phyloP scores from a whole-genome alignment of 1,284 basidiomycete genomes.

The Pisolithus thermaeus region DNA sequence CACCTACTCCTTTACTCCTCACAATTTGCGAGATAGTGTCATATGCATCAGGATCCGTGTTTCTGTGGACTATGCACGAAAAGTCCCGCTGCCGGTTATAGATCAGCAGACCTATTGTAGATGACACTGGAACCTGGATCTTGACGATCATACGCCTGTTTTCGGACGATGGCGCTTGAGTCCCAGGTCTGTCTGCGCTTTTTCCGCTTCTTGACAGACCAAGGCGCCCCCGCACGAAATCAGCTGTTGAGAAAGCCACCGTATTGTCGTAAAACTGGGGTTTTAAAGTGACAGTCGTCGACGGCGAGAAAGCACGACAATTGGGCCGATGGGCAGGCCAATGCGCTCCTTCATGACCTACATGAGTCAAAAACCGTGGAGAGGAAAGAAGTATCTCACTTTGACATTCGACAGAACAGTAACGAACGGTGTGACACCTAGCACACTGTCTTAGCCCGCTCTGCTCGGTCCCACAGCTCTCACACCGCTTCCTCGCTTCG shows the following conservation, averaged over 20 bases:
- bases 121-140: conserved; percentile 38
- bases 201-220: conserved; percentile 24
- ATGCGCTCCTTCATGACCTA: conserved; percentile 29
- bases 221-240: conserved; percentile 26
- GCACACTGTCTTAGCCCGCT: conserved; percentile 38
- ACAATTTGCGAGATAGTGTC: conserved; percentile 35
- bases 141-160: conserved; percentile 48
- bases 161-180: conserved; percentile 9
- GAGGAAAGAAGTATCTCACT: conserved; percentile 29
- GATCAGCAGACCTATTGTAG: conserved; percentile 30
- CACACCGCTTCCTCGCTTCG: conserved; percentile 38
- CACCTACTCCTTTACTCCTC: conserved; percentile 33
- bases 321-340: conserved; percentile 45
- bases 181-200: conserved; percentile 5
- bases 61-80: conserved; percentile 34
- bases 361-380: neutral
- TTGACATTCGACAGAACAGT: conserved; percentile 52
- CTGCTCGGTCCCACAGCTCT: conserved; percentile 28
- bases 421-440: conserved; percentile 39
- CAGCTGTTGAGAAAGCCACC: conserved; percentile 27
- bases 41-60: conserved; percentile 34
- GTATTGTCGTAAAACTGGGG: conserved; percentile 34
- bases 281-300: conserved; percentile 40
- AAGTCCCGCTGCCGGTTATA: conserved; percentile 51
- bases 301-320: conserved; percentile 39